phyloP scores from a whole-genome alignment of 441 rosid species.

The Euphorbia schlechtendalii region DNA sequence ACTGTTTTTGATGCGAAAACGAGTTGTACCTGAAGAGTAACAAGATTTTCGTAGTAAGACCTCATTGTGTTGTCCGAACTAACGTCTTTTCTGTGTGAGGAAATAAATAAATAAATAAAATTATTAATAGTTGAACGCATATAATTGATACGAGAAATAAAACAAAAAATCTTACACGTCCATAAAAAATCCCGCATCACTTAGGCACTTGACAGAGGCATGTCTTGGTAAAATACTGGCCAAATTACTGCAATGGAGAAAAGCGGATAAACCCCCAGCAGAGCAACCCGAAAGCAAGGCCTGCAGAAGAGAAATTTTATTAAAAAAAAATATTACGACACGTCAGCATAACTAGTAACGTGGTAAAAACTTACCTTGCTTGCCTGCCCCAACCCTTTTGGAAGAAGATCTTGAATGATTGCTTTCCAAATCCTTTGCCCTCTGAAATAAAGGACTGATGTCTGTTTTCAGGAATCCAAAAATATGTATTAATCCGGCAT shows the following conservation, averaged over 20 bases:
- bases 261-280: conserved; percentile 80
- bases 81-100: conserved; percentile 59
- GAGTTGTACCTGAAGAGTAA: conserved; percentile 54
- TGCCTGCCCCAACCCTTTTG: conserved; percentile 59
- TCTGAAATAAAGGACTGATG: conserved; percentile 75
- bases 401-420: conserved; percentile 21
- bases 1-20: not conserved
- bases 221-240: conserved; percentile 38
- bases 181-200: conserved; percentile 89
- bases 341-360: too few relatives aligned
- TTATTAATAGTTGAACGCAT: too few relatives aligned
- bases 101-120: not conserved
- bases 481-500: conserved; percentile 8
- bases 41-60: conserved; percentile 45
- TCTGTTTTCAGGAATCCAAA: conserved; percentile 39
- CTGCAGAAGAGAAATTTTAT: conserved; percentile 21
- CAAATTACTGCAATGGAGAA: conserved; percentile 72
- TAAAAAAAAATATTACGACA: too few relatives aligned
- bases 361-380: conserved; percentile 37
- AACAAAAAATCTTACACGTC: conserved; percentile 45
- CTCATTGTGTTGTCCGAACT: conserved; percentile 58
- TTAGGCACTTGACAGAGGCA: conserved; percentile 71
- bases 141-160: not conserved
- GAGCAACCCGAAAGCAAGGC: conserved; percentile 92
- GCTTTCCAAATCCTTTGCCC: conserved; percentile 76